Base-by-base conservation (phyloP, 2,329 filamentous ascomycete species). In the Ceratocystis cacaofunesta region DNA sequence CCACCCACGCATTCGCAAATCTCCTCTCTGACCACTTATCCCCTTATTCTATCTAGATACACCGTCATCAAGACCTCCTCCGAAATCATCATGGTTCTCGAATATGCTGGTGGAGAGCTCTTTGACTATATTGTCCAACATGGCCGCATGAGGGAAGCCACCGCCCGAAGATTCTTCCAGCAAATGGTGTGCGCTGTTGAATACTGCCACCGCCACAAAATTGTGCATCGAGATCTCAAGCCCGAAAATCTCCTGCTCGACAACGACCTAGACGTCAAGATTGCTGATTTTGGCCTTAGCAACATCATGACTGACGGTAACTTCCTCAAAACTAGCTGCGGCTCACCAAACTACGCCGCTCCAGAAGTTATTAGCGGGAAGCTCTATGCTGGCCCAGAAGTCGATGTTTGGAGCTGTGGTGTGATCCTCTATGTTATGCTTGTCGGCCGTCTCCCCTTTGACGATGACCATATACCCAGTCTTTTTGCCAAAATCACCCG, bases 291-390 rank as follows among this genome's bases (percentile, higher is more conserved):
- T 71, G 94, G 94, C 66, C 80, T 99, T 66, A 97, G 92, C 79
- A 99, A 99, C 74, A 99, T 99, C 77, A 99, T 99, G 94, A 97
- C 94, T 0, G 94, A 99, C 74, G 94, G 94, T 30, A 99, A 99
- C 74, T 99, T 99, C 74, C 83, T 99, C 72, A 97, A 96, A 78
- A 99, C 94, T 0, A 97, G 92, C 74, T 99, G 94, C 72, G 94
- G 94, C 64, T 97, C 92, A 73, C 94, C 94, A 52, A 99, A 99
- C 76, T 99, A 99, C 75, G 94, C 94, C 12, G 94, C 94, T 0
- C 94, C 94, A 5, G 94, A 99, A 75, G 94, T 99, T 68, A 97
- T 99, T 72, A 94, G 92, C 65, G 94, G 94, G 28, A 99, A 97
- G 79, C 80, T 97, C 65, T 99, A 99, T 73, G 94, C 94, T 19